Percentiles rank a stretch among this genome's conserved stretches.
Evolutionary conservation across 116 monocot species (phyloP).

Genomic region (Trichopus zeylanicus): DNA sequence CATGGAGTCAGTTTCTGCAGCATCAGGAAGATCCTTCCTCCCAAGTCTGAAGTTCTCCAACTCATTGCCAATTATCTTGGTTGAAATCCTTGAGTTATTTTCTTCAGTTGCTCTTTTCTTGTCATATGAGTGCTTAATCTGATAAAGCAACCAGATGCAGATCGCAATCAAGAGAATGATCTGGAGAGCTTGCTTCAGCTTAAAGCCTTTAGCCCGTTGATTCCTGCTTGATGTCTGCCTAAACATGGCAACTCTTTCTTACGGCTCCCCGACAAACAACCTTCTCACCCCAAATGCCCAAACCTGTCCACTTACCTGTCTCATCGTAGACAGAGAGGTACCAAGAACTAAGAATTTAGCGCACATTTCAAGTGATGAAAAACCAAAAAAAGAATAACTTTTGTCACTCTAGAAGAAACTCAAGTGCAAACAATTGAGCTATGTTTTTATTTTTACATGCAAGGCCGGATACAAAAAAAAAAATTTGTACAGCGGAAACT

Average conservation of each 20-base stretch:
- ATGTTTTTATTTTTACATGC: too few species aligned
- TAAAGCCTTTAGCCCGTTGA: constrained; percentile 61
- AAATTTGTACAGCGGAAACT: too few species aligned
- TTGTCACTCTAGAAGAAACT: too few species aligned
- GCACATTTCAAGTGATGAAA: too few species aligned
- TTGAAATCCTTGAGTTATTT: constrained; percentile 11
- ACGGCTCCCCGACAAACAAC: neutral
- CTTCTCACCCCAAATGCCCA: too few species aligned
- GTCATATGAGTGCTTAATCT: constrained; percentile 78
- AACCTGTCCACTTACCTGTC: too few species aligned
- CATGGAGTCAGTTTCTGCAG: constrained; percentile 3
- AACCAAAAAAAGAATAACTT: too few species aligned
- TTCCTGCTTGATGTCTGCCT: constrained; percentile 59
- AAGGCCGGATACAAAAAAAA: too few species aligned
- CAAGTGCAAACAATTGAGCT: too few species aligned
- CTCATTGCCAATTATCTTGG: constrained; percentile 14
- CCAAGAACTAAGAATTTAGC: too few species aligned
- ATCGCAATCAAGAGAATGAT: constrained; percentile 50
- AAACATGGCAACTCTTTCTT: constrained; percentile 14
- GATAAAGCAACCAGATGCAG: constrained; percentile 78
- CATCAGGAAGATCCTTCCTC: constrained; percentile 51
- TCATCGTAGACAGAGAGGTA: too few species aligned
- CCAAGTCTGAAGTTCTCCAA: constrained; percentile 37
- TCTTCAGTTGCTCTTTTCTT: constrained; percentile 46
- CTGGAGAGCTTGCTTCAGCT: constrained; percentile 65